Evolutionary conservation across 805 yeast genomes (phyloP).

Genomic region (Trichomonascus vanleenenianus): DNA sequence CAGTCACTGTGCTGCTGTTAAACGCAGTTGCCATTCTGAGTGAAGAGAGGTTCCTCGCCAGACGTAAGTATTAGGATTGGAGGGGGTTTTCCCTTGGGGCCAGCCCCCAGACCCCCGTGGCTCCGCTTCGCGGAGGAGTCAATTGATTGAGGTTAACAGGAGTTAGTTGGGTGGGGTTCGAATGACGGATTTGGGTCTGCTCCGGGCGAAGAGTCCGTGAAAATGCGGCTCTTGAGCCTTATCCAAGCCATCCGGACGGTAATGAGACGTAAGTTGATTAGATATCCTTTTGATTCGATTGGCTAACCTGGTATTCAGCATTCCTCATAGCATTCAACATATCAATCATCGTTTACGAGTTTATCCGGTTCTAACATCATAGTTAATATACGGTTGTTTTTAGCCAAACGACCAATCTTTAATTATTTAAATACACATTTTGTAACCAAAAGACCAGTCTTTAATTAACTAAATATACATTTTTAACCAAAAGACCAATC

Average conservation of each 20-base stretch:
- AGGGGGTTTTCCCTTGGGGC: too few relatives aligned
- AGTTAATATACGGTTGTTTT: not conserved
- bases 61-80: constrained; percentile 45
- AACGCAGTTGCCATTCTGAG: constrained; percentile 73
- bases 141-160: not conserved
- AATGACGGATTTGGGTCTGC: constrained; percentile 38
- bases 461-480: not conserved
- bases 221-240: constrained; percentile 52
- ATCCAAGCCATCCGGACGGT: constrained; percentile 71
- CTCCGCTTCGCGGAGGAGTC: too few relatives aligned
- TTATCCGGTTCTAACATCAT: constrained; percentile 47
- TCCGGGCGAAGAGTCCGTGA: constrained; percentile 41
- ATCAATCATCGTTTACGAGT: constrained; percentile 60
- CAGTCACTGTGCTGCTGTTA: constrained; percentile 40
- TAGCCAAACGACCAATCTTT: not conserved
- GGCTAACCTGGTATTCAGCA: constrained; percentile 28
- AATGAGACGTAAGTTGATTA: constrained; percentile 45
- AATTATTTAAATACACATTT: not conserved
- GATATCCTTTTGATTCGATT: not conserved
- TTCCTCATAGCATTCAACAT: constrained; percentile 65
- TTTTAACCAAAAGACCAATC: not conserved
- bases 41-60: constrained; percentile 69
- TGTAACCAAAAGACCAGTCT: not conserved
- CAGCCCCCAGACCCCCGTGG: too few relatives aligned
- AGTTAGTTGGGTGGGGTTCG: constrained; percentile 39